These are phyloP conservation scores for Myriangium duriaei DNA, from an alignment of 2,329 filamentous ascomycete species.

Conservation along the genomic window DNA sequence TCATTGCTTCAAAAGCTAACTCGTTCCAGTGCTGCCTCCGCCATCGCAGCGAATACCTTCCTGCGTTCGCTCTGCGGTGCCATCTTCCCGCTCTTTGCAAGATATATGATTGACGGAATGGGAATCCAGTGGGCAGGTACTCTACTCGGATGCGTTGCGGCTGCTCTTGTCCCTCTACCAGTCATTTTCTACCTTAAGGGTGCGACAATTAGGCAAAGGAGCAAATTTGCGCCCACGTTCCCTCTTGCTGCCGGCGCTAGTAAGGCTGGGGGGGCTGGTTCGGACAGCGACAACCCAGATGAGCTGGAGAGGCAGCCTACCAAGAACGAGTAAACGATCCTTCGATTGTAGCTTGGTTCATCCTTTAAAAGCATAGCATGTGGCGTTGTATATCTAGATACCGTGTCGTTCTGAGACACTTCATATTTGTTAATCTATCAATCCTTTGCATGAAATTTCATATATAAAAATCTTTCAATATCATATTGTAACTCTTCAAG, in stretches of 20 bases:
- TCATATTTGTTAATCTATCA: slow-evolving; percentile 1
- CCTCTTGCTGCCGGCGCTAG: slow-evolving; percentile 9
- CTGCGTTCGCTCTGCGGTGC: slow-evolving; percentile 38
- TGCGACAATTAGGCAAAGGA: slow-evolving; percentile 30
- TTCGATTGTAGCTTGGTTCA: too few species aligned
- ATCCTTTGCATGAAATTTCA: background rate
- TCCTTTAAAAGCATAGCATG: slow-evolving; percentile 3
- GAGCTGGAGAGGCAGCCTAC: slow-evolving; percentile 6
- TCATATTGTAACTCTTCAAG: too few species aligned
- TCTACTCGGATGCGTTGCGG: slow-evolving; percentile 32
- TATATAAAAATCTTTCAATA: too few species aligned
- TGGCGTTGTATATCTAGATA: slow-evolving; percentile 2
- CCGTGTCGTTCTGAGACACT: background rate
- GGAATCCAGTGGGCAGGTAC: slow-evolving; percentile 37
- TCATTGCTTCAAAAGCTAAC: slow-evolving; percentile 14
- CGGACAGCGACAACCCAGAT: background rate
- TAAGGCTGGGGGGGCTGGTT: slow-evolving; percentile 1
- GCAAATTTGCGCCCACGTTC: slow-evolving; percentile 29
- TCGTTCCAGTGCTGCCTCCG: slow-evolving; percentile 40
- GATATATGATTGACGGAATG: slow-evolving; percentile 41
- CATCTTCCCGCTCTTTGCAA: slow-evolving; percentile 42
- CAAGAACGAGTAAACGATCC: background rate
- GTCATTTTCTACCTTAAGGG: slow-evolving; percentile 33
- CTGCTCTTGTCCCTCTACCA: slow-evolving; percentile 31
- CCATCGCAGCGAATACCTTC: slow-evolving; percentile 45